Evolutionary conservation across 371 early-diverging fungal species (phyloP).

Genomic region (Mucor velutinosus): DNA sequence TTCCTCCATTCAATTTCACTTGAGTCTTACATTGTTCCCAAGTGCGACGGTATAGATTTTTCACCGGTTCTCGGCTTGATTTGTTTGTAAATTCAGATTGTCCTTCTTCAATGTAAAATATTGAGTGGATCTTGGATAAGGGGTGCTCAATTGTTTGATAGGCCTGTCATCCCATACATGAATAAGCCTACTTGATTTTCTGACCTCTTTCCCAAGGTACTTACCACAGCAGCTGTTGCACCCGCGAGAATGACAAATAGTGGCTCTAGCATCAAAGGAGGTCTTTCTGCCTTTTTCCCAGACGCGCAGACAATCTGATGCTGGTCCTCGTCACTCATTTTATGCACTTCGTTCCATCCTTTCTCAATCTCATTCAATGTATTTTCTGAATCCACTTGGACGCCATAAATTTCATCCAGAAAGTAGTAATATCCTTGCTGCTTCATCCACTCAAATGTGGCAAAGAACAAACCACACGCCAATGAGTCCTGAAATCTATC

Average conservation of each 20-base stretch:
- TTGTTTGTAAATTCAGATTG: slow-evolving; percentile 55
- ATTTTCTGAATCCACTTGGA: slow-evolving; percentile 49
- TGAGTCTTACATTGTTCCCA: slow-evolving; percentile 56
- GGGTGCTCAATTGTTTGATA: slow-evolving; percentile 79
- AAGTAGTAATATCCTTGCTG: slow-evolving; percentile 67
- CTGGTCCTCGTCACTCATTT: slow-evolving; percentile 16
- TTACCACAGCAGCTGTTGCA: slow-evolving; percentile 67
- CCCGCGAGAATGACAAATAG: slow-evolving; percentile 74
- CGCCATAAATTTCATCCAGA: slow-evolving; percentile 59
- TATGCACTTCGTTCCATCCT: slow-evolving; percentile 27
- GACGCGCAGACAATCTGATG: slow-evolving; percentile 4
- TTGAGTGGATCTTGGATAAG: slow-evolving; percentile 68
- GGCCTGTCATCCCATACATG: slow-evolving; percentile 35
- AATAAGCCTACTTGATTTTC: neutral
- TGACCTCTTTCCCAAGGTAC: neutral
- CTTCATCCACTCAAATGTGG: slow-evolving; percentile 77
- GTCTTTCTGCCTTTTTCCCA: slow-evolving; percentile 33
- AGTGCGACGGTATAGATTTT: slow-evolving; percentile 53
- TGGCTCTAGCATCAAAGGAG: slow-evolving; percentile 64
- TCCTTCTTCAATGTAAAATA: slow-evolving; percentile 69
- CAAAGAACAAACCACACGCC: slow-evolving; percentile 78
- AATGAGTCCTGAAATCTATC: slow-evolving; percentile 58
- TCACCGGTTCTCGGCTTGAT: slow-evolving; percentile 34
- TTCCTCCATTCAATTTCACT: slow-evolving; percentile 45
- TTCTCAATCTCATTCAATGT: slow-evolving; percentile 35